phyloP scores from a whole-genome alignment of 2,329 filamentous ascomycete genomes.

The Cordyceps sp. region DNA sequence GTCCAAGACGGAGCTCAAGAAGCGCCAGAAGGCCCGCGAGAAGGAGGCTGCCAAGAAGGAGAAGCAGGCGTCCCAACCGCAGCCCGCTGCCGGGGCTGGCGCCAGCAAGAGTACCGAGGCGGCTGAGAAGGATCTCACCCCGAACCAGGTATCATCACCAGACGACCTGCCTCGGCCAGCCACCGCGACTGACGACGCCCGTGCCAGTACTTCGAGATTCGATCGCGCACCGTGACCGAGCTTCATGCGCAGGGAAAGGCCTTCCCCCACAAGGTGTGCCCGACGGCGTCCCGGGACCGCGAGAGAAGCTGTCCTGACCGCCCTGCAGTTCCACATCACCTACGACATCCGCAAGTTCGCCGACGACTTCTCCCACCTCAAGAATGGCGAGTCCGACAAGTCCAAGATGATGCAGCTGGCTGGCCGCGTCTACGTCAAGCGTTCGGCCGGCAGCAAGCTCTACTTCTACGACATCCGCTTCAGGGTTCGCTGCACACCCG shows the following conservation, averaged over 20 bases:
- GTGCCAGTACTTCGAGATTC: conserved; percentile 74
- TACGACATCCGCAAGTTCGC: conserved; percentile 71
- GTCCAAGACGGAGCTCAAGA: conserved; percentile 86
- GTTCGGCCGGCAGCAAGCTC: conserved; percentile 66
- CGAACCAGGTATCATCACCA: conserved; percentile 27
- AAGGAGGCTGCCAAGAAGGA: conserved; percentile 78
- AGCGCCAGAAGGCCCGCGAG: conserved; percentile 80
- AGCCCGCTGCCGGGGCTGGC: conserved; percentile 48
- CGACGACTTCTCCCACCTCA: conserved; percentile 61
- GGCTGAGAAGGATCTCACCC: conserved; percentile 36
- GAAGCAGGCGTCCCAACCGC: conserved; percentile 60
- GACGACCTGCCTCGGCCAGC: not conserved
- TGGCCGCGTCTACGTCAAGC: conserved; percentile 79
- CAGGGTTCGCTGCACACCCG: conserved; percentile 9
- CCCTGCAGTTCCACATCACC: conserved; percentile 54
- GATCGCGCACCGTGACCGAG: conserved; percentile 54
- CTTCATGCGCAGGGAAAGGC: conserved; percentile 23
- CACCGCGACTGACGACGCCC: not conserved
- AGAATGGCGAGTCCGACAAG: conserved; percentile 72
- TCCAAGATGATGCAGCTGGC: conserved; percentile 63
- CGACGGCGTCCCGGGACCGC: not conserved
- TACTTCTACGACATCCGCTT: conserved; percentile 63
- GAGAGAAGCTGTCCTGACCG: not conserved
- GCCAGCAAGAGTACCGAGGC: conserved; percentile 41
- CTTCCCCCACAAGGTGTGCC: conserved; percentile 62